phyloP scores from a whole-genome alignment of 495 filamentous ascomycete genomes.

The Lineolata rhizophorae region DNA sequence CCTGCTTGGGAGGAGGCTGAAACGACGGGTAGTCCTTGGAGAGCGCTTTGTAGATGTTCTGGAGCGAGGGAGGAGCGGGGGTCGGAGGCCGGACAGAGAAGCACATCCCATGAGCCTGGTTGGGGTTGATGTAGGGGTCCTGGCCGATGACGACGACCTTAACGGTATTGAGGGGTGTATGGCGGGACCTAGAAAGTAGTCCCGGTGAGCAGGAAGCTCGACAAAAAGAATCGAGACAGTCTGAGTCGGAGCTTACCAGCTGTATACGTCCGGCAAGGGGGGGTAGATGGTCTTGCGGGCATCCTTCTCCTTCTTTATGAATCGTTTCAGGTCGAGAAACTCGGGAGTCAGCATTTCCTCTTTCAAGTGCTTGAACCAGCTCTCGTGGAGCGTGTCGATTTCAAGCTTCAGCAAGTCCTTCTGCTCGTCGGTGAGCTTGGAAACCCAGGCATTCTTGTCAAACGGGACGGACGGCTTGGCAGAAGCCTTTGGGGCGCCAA shows the following conservation, averaged over 20 bases:
- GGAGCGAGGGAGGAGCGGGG: slow-evolving; percentile 62
- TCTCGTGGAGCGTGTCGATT: slow-evolving; percentile 75
- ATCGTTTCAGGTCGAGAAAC: slow-evolving; percentile 73
- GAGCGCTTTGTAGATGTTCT: slow-evolving; percentile 77
- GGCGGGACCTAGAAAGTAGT: slow-evolving; percentile 43
- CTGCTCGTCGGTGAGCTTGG: slow-evolving; percentile 58
- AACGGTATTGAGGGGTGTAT: slow-evolving; percentile 70
- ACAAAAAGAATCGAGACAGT: neutral
- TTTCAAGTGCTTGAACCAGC: slow-evolving; percentile 72
- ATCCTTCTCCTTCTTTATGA: slow-evolving; percentile 60
- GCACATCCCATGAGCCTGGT: slow-evolving; percentile 87
- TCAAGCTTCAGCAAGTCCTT: slow-evolving; percentile 64
- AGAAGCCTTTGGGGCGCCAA: slow-evolving; percentile 21
- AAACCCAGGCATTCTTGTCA: slow-evolving; percentile 73
- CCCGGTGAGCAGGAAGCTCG: neutral
- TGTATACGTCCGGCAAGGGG: slow-evolving; percentile 74
- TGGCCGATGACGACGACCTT: slow-evolving; percentile 84
- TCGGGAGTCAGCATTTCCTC: slow-evolving; percentile 55
- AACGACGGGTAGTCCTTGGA: slow-evolving; percentile 76
- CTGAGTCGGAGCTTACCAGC: slow-evolving; percentile 39
- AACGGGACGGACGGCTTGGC: slow-evolving; percentile 26
- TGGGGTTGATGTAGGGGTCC: slow-evolving; percentile 88
- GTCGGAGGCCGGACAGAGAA: slow-evolving; percentile 89
- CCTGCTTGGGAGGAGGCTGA: slow-evolving; percentile 44
- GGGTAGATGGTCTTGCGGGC: slow-evolving; percentile 59